Conservation (phyloP, 2,329 filamentous ascomycete genomes). For the Dactylellina drechsleri region DNA sequence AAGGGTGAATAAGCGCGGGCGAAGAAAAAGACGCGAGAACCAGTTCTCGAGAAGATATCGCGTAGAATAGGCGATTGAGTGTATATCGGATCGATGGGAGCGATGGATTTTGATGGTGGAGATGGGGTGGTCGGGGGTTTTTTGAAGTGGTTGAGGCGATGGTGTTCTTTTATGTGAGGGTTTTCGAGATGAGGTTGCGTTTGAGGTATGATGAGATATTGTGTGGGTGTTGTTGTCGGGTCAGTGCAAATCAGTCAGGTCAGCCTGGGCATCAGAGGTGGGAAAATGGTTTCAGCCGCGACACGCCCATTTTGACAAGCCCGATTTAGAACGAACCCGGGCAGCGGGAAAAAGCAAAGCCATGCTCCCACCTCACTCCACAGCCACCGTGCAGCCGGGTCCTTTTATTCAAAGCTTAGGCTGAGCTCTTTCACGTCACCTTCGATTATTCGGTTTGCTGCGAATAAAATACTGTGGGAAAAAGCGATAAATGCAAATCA, state of each 20-base stretch:
- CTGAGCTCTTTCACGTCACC: too few species aligned
- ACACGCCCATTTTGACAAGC: background rate
- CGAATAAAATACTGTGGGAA: too few species aligned
- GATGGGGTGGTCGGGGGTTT: slow-evolving; percentile 1
- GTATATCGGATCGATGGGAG: background rate
- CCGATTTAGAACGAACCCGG: slow-evolving; percentile 36
- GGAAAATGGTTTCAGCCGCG: slow-evolving; percentile 47
- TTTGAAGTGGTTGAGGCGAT: slow-evolving; percentile 6
- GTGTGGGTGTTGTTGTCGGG: slow-evolving; percentile 17
- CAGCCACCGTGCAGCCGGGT: background rate
- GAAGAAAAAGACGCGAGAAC: background rate
- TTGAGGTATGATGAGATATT: slow-evolving; percentile 1
- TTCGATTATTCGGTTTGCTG: too few species aligned
- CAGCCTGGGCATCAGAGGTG: slow-evolving; percentile 29
- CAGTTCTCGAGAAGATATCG: background rate
- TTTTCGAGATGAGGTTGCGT: slow-evolving; percentile 13
- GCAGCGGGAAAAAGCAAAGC: slow-evolving; percentile 7
- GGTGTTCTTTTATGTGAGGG: slow-evolving; percentile 28
- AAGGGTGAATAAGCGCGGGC: too few species aligned
- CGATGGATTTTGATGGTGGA: background rate
- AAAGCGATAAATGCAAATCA: slow-evolving; percentile 21
- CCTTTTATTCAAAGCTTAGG: too few species aligned
- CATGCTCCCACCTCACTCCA: background rate
- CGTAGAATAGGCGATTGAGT: background rate
- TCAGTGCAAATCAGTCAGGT: slow-evolving; percentile 28